phyloP scores from a whole-genome alignment of 305 asterid species.

The Plantago coronopus region DNA sequence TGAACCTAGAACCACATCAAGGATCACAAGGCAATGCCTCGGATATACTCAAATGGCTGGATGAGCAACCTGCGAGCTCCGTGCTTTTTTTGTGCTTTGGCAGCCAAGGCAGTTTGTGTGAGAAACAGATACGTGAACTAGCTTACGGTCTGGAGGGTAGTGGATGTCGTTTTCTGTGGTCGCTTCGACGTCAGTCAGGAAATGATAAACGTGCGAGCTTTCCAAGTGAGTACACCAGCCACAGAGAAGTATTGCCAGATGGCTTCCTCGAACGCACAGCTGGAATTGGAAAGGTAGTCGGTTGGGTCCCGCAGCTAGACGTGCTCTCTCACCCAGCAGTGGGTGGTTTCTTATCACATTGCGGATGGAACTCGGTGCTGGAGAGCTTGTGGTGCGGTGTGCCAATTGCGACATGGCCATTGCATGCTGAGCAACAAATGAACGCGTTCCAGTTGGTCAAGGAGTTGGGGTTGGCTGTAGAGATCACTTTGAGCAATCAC shows the following conservation, averaged over 20 bases:
- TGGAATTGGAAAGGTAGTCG: conserved; percentile 43
- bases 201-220: conserved; percentile 1
- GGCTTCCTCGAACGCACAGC: conserved; percentile 41
- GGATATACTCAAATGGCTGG: conserved; percentile 42
- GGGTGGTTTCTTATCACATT: conserved; percentile 57
- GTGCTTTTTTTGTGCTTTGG: conserved; percentile 54
- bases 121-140: conserved; percentile 32
- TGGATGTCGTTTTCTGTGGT: conserved; percentile 41
- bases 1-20: neutral
- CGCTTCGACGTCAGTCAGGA: conserved; percentile 31
- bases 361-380: conserved; percentile 56
- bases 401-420: conserved; percentile 49
- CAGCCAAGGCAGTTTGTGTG: conserved; percentile 25
- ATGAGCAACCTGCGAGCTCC: conserved; percentile 43
- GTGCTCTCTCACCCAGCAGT: conserved; percentile 41
- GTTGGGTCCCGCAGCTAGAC: conserved; percentile 58
- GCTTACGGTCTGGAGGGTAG: conserved; percentile 34
- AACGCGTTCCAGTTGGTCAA: conserved; percentile 43
- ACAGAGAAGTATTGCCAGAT: conserved; percentile 32
- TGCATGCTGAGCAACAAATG: conserved; percentile 43
- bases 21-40: neutral
- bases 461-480: conserved; percentile 40
- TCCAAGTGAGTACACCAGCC: conserved; percentile 24
- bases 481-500: no score
- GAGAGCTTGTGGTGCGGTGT: conserved; percentile 51